Base-by-base conservation (phyloP, 2,329 filamentous ascomycete species). In the Monosporascus sp. region DNA sequence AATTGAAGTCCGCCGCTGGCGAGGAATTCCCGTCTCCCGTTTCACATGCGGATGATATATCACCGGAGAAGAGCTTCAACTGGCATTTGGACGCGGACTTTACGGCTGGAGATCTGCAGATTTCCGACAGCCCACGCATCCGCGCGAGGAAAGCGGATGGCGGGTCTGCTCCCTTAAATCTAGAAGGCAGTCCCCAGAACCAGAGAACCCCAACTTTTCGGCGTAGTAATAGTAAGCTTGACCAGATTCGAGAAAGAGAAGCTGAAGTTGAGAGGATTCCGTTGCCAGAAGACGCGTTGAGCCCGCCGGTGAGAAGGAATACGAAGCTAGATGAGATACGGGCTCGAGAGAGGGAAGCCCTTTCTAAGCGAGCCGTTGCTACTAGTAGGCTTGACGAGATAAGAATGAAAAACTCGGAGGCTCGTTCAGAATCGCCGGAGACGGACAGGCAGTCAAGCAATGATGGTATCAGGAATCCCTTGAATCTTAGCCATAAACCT, bases 11-110 rank as follows among this genome's bases (percentile, higher is more conserved):
- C 39, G 49, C 57, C 37, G 25, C 25, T 51, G 58, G 55, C 49
- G 55, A 61, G 47, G 55, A 56, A 18, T 60, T 54, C 38, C 55
- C 63, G 50, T 66, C 59, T 31, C 60, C 57, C 31, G 57, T 56
- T 37, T 50, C 50, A 46, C 55, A 48, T 51, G 58, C 48, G 25
- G 35, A 47, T 18, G 43, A 49, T 7, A 50, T 51, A 6, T 78
- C 77, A 0, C 79, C 79, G 0, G 74, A 77, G 49, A 81, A 78
- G 64, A 78, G 74, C 58, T 79, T 75, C 52, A 76, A 74, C 7
- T 84, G 80, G 80, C 70, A 82, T 52, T 65, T 81, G 6, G 80
- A 83, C 37, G 74, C 76, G 5, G 81, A 84, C 51, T 82, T 84
- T 57, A 83, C 81, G 1, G 80, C 75, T 11, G 73, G 75, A 43